These are phyloP conservation scores for Pleurostoma richardsiae DNA, from an alignment of 2,329 filamentous ascomycete genomes.

Conservation along the genomic window DNA sequence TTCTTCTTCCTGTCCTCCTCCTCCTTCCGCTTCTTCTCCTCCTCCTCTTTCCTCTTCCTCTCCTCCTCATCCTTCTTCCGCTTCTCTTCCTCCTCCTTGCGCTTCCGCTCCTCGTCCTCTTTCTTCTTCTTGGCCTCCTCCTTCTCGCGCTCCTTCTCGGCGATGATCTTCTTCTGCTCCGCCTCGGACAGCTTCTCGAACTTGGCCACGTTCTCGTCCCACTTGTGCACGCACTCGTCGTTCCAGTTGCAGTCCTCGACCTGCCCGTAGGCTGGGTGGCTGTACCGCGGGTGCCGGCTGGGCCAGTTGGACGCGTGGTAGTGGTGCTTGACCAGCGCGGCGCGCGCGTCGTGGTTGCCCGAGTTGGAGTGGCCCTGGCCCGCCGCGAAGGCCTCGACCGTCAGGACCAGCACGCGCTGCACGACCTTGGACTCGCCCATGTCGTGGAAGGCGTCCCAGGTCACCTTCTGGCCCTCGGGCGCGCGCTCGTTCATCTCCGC, in stretches of 20 bases:
- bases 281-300: constrained; percentile 58
- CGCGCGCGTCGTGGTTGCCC: constrained; percentile 61
- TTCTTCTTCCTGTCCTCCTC: constrained; percentile 8
- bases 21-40: constrained; percentile 29
- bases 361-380: constrained; percentile 70
- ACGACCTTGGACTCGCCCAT: constrained; percentile 62
- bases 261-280: constrained; percentile 64
- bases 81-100: constrained; percentile 13
- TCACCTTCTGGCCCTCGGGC: constrained; percentile 32
- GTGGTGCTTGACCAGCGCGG: constrained; percentile 67
- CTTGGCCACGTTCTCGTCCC: constrained; percentile 59
- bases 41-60: constrained; percentile 17
- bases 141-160: constrained; percentile 23
- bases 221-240: constrained; percentile 55
- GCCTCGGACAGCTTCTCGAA: constrained; percentile 55
- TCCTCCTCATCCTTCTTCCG: constrained; percentile 13
- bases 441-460: constrained; percentile 62
- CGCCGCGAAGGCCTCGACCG: constrained; percentile 67
- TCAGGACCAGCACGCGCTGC: constrained; percentile 59
- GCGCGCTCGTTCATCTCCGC: constrained; percentile 52
- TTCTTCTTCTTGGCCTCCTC: constrained; percentile 17
- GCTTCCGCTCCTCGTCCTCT: constrained; percentile 9
- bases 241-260: constrained; percentile 70
- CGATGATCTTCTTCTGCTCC: constrained; percentile 48
- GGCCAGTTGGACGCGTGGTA: constrained; percentile 74